Conservation (phyloP, 768 basidiomycete species). For the Hericium erinaceus region DNA sequence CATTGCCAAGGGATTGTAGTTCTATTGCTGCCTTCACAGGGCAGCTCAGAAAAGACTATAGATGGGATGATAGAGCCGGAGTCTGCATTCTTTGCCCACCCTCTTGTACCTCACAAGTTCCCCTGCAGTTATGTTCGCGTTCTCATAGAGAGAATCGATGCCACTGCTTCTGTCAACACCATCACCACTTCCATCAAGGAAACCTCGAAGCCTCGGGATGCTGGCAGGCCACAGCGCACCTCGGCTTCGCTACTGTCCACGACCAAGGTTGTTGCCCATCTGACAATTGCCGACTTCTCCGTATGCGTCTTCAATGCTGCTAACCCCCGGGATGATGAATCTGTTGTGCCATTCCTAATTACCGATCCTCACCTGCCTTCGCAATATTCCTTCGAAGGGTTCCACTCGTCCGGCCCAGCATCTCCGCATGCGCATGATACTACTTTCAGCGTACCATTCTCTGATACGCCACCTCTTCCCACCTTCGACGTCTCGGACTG, state of each 20-base stretch:
- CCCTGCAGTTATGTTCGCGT: conserved; percentile 42
- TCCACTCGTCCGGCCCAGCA: conserved; percentile 26
- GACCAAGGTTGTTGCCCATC: conserved; percentile 7
- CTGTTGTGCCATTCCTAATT: conserved; percentile 60
- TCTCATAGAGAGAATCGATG: conserved; percentile 19
- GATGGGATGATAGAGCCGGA: conserved; percentile 12
- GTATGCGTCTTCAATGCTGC: conserved; percentile 37
- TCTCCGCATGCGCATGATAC: neutral
- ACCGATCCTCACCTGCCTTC: conserved; percentile 57
- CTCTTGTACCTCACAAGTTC: conserved; percentile 47
- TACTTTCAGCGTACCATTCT: neutral
- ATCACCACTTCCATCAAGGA: conserved; percentile 1
- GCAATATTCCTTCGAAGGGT: conserved; percentile 42
- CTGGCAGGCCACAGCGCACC: neutral
- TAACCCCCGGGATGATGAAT: conserved; percentile 9
- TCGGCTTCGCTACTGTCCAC: conserved; percentile 6
- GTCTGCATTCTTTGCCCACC: conserved; percentile 41
- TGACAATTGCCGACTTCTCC: conserved; percentile 44
- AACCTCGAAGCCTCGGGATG: neutral
- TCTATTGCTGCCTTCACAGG: conserved; percentile 32
- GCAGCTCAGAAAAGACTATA: conserved; percentile 2
- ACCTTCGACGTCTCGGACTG: conserved; percentile 53
- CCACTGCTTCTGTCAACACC: conserved; percentile 9
- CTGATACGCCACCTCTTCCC: conserved; percentile 24
- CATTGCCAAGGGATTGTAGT: conserved; percentile 38